Conservation (phyloP, 352 stramenopile genomes). For the Globisporangium emineosum region DNA sequence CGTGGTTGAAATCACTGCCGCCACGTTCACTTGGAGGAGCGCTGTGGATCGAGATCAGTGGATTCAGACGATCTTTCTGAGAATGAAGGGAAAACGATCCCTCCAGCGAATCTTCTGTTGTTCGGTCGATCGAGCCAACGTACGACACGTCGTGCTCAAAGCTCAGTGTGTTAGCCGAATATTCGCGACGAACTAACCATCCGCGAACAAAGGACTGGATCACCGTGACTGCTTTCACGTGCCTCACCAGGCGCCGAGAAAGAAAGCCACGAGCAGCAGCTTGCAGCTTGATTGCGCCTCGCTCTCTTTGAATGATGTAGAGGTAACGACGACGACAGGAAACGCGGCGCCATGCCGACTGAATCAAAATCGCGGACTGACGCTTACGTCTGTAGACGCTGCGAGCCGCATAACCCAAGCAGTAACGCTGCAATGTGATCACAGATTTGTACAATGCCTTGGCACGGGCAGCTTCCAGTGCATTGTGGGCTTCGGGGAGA, state of each 20-base stretch:
- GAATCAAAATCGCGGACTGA: slow-evolving; percentile 44
- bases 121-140: slow-evolving; percentile 57
- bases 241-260: slow-evolving; percentile 35
- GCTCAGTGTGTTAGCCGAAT: slow-evolving; percentile 75
- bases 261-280: slow-evolving; percentile 43
- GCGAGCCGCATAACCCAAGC: slow-evolving; percentile 53
- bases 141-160: slow-evolving; percentile 78
- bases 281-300: slow-evolving; percentile 54
- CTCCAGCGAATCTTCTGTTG: slow-evolving; percentile 47
- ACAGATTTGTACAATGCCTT: slow-evolving; percentile 73
- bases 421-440: slow-evolving; percentile 73
- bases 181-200: slow-evolving; percentile 76
- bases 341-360: slow-evolving; percentile 49
- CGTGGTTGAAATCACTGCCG: slow-evolving; percentile 30
- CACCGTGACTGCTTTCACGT: slow-evolving; percentile 40
- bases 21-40: slow-evolving; percentile 55
- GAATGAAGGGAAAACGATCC: slow-evolving; percentile 37
- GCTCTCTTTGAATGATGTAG: slow-evolving; percentile 30
- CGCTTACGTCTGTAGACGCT: slow-evolving; percentile 47
- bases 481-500: slow-evolving; percentile 62
- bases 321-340: slow-evolving; percentile 47
- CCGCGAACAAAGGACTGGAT: slow-evolving; percentile 82
- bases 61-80: slow-evolving; percentile 44
- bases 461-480: slow-evolving; percentile 52
- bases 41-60: slow-evolving; percentile 50